Base-by-base conservation (phyloP, 106 monocot species). In the Dactylorhiza incarnata region DNA sequence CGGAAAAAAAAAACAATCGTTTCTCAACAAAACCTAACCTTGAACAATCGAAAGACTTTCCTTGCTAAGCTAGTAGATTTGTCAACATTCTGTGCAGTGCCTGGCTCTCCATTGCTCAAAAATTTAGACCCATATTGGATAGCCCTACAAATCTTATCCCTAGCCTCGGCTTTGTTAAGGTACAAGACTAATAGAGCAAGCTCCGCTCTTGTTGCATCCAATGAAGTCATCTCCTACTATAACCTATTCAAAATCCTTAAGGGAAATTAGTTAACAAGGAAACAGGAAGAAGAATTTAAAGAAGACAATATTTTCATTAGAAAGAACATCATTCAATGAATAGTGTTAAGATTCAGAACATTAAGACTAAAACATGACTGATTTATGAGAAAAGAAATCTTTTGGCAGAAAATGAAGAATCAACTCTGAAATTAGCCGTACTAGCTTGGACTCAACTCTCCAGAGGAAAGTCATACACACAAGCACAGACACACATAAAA, bases 91-190 rank as follows among this genome's bases (percentile, higher is more conserved):
- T 91, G 89, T 47, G 94, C 94, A 46, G 91, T 77, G 44, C 91
- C 91, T 67, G 94, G 82, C 72, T 91, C 66, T 74, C 94, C 94
- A 76, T 95, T 84, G 83, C 94, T 91, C 77, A 95, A 37, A 63
- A 91, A 91, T 78, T 91, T 95, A 2, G 94, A 91, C 5, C 91
- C 94, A 81, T 95, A 95, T 65, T 95, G 94, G 52, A 95, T 95
- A 59, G 91, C 87, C 61, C 94, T 83, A 65, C 94, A 95, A 46
- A 95, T 89, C 82, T 95, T 95, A 82, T 95, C 94, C 78, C 94
- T 89, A 17, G 94, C 89, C 77, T 95, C 94, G 47, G 94, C 78
- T 85, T 95, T 91, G 84, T 91, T 95, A 75, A 95, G 63, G 76
- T 95, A 95, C 71, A 91, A 74, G 54, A 95, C 87, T 51, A 89